phyloP scores from a whole-genome alignment of 805 yeast species.

The Starmerella etchellsii region DNA sequence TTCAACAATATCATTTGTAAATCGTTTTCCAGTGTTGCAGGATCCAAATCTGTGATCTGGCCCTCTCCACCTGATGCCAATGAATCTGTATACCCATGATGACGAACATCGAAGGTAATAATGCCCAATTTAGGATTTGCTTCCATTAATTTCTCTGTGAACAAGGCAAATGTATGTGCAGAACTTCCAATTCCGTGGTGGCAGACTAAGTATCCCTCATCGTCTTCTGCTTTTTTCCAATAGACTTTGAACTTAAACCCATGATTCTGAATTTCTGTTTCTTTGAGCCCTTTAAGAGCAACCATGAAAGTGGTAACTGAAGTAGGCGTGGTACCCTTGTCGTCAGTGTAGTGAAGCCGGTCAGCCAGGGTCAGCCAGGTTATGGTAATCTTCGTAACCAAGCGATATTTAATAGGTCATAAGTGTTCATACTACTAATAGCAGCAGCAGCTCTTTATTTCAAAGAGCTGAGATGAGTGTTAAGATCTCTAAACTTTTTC shows the following conservation, averaged over 20 bases:
- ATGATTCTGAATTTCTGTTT: background rate
- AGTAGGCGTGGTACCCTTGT: too few species aligned
- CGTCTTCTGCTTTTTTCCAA: constrained; percentile 2
- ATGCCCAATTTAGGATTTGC: constrained; percentile 42
- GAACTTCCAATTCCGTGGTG: constrained; percentile 97
- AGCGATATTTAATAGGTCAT: too few species aligned
- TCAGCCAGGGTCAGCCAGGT: too few species aligned
- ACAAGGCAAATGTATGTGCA: constrained; percentile 57
- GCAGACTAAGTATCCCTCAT: constrained; percentile 40
- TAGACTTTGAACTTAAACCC: constrained; percentile 12
- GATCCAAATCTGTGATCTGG: constrained; percentile 32
- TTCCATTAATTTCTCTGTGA: constrained; percentile 30
- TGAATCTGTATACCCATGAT: constrained; percentile 48
- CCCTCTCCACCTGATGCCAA: constrained; percentile 3
- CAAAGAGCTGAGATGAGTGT: too few species aligned
- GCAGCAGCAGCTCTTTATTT: too few species aligned
- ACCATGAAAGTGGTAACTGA: background rate
- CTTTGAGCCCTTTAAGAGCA: background rate
- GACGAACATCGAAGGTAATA: constrained; percentile 67
- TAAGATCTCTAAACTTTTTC: too few species aligned
- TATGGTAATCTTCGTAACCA: too few species aligned
- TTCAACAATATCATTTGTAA: constrained; percentile 33
- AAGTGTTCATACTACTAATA: too few species aligned
- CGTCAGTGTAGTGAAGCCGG: too few species aligned
- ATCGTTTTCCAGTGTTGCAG: constrained; percentile 48